phyloP scores from a whole-genome alignment of 169 alveolate species.

The Cystoisospora suis region DNA sequence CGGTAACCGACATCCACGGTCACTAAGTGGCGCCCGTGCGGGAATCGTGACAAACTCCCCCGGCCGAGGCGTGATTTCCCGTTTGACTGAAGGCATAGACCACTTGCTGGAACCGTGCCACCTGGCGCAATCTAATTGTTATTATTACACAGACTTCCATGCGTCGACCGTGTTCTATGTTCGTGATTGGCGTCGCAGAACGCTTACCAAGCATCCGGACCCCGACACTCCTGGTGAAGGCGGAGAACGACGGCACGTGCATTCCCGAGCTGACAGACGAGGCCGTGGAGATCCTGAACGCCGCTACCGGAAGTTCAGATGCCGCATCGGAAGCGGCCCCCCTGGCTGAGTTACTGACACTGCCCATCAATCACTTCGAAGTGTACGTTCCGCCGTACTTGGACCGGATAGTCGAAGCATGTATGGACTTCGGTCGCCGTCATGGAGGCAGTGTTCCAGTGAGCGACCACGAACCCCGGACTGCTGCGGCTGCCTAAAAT shows the following conservation, averaged over 20 bases:
- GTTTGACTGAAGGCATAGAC: no score
- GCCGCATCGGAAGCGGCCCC: no score
- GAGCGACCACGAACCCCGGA: neutral
- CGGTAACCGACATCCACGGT: no score
- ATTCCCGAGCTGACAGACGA: neutral
- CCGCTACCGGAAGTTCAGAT: neutral
- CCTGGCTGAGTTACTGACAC: neutral
- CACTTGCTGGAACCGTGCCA: no score
- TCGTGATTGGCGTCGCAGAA: no score
- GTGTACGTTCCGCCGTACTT: neutral
- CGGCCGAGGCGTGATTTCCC: no score
- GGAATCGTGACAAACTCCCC: no score
- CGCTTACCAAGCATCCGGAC: neutral
- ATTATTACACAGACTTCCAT: no score
- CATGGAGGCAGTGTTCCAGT: neutral
- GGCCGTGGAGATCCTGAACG: neutral
- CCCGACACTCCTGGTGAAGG: neutral
- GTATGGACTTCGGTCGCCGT: neutral
- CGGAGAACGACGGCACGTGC: neutral
- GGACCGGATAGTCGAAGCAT: neutral
- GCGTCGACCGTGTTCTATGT: no score
- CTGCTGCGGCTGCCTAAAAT: no score
- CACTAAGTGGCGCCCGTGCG: no score
- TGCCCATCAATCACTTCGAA: slow-evolving; percentile 18
- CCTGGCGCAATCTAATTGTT: no score